Base-by-base conservation (phyloP, 495 filamentous ascomycete genomes). In the Physcia stellaris region DNA sequence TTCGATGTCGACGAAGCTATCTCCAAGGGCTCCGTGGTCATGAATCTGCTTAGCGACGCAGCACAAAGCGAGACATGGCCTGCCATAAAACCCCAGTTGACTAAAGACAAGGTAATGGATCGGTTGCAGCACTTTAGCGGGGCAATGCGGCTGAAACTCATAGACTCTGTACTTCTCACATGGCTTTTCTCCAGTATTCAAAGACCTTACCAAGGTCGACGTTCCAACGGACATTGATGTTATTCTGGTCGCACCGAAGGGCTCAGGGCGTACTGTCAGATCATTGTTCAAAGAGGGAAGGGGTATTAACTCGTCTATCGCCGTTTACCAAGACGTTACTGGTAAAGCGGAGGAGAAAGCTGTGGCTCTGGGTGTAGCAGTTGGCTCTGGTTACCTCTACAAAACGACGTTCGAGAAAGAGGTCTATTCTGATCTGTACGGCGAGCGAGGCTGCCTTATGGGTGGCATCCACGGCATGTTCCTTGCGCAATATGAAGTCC, bases 381-480 rank as follows among this genome's bases (percentile, higher is more conserved):
- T 98, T 61, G 90, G 87, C 58, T 79, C 75, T 55, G 90, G 90
- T 49, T 98, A 98, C 79, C 83, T 98, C 43, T 98, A 98, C 78
- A 83, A 96, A 80, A 98, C 92, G 49, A 98, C 90, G 58, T 98
- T 96, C 58, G 79, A 96, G 76, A 96, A 96, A 77, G 92, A 96
- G 72, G 90, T 96, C 59, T 94, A 88, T 80, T 94, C 86, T 35
- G 92, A 96, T 66, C 75, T 98, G 45, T 95, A 96, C 71, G 92
- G 90, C 64, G 90, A 98, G 80, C 87, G 90, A 68, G 90, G 92
- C 59, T 98, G 92, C 74, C 70, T 98, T 51, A 98, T 96, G 92
- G 92, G 90, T 53, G 90, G 92, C 65, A 98, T 98, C 67, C 92
- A 98, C 75, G 90, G 90, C 66, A 96, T 98, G 90, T 98, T 98